Evolutionary conservation across 257 asterid species (phyloP), one percentile per base, ranked within the genome.

Genomic region (Ehretia macrophylla): DNA sequence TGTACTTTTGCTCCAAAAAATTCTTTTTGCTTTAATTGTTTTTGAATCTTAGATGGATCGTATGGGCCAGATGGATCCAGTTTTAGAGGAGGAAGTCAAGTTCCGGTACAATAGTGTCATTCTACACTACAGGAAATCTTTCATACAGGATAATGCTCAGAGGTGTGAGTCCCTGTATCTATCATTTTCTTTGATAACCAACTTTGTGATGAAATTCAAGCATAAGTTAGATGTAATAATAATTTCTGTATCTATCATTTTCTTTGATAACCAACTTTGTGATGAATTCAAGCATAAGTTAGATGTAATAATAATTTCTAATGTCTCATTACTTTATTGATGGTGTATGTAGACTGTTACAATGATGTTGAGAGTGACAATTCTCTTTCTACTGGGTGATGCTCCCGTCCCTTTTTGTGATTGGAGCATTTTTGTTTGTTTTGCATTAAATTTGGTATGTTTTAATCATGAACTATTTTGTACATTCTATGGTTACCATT

Each of bases 131-230:
- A 77, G 90, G 71, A 92, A 92, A 71, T 92, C 99, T 45, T 92
- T 88, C 77, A 86, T 92, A 71, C 99, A 86, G 73, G 99, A 92
- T 59, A 88, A 88, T 77, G 99, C 97, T 61, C 99, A 92, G 74
- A 88, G 99, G 99, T 92, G 80, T n/a, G 27, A 58, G 51, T 39
- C 55, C 37, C 51, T 35, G n/a, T 52, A 11, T 60, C 54, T 53
- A 42, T 62, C 50, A 47, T n/a, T 47, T 4, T 0, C 17, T 17
- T 47, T 47, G 11, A n/a, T 16, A 47, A 47, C 20, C 11, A 47
- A 47, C 3, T 27, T 47, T 17, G 52, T n/a, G 3, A 19, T 19
- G 18, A 14, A 47, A 14, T 10, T 47, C 20, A n/a, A 16, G 17
- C 52, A n/a, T 47, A 20, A 27, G n/a, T n/a, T n/a, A n/a, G n/a